Evolutionary conservation across 768 basidiomycete genomes (phyloP).

Genomic region (Mycena capillaripes): DNA sequence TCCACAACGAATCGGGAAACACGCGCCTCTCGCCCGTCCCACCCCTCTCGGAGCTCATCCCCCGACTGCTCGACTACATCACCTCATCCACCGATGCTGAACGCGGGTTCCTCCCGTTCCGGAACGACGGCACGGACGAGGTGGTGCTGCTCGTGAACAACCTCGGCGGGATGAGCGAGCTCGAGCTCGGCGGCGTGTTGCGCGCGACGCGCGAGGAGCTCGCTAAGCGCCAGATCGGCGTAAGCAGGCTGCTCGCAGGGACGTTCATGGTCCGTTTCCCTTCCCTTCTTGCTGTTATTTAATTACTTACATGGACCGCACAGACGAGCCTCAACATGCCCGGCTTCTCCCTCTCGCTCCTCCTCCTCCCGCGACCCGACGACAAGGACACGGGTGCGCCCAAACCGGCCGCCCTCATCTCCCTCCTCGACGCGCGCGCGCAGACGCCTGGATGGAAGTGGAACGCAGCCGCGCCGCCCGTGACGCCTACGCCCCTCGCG

Average conservation of each 20-base stretch:
- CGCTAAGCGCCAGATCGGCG: constrained; percentile 65
- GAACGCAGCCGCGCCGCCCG: constrained; percentile 65
- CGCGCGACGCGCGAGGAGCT: constrained; percentile 72
- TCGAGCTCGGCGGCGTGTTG: constrained; percentile 81
- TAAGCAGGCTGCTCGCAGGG: constrained; percentile 78
- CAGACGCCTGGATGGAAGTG: constrained; percentile 91
- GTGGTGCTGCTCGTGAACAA: constrained; percentile 91
- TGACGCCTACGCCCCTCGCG: constrained; percentile 37
- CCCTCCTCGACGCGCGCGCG: constrained; percentile 77
- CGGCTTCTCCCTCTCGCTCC: constrained; percentile 88
- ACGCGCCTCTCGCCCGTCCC: constrained; percentile 79
- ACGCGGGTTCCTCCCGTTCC: constrained; percentile 81
- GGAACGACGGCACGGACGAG: constrained; percentile 66
- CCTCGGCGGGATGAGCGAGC: constrained; percentile 86
- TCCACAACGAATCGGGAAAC: constrained; percentile 91
- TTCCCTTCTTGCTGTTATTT: no score
- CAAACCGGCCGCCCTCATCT: constrained; percentile 60
- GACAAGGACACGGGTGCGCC: constrained; percentile 50
- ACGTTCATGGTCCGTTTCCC: constrained; percentile 76
- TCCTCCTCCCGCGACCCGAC: constrained; percentile 73
- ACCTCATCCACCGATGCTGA: constrained; percentile 82
- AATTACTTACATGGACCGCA: no score
- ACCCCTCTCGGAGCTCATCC: constrained; percentile 75
- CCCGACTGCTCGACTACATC: constrained; percentile 77
- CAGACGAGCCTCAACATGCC: constrained; percentile 95